A percentile compares a stretch with the other conserved stretches of the same genome.
Conservation (phyloP, 108 stramenopile genomes). For the Pseudonitzschia multiseries region DNA sequence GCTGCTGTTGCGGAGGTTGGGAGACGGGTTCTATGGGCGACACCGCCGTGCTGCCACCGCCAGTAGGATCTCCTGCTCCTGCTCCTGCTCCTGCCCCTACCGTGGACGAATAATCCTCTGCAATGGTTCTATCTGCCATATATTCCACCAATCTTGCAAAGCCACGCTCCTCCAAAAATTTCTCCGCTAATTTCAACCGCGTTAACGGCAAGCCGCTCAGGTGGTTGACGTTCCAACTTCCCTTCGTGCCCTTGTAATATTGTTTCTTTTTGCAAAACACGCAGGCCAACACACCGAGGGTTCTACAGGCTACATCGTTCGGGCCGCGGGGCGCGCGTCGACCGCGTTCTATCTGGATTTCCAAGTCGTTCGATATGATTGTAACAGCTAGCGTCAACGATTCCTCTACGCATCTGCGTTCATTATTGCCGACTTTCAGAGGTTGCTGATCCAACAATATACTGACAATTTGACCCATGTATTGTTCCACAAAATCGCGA, state of each 20-base stretch:
- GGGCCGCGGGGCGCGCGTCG: slow-evolving; percentile 9
- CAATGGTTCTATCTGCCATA: slow-evolving; percentile 29
- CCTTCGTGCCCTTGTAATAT: slow-evolving; percentile 75
- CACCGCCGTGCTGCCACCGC: not conserved
- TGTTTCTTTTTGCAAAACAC: slow-evolving; percentile 74
- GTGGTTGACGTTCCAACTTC: slow-evolving; percentile 51
- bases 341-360: slow-evolving; percentile 40
- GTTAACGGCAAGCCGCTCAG: slow-evolving; percentile 57
- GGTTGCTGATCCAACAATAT: slow-evolving; percentile 86
- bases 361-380: slow-evolving; percentile 69
- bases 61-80: not conserved
- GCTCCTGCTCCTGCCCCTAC: too few relatives aligned
- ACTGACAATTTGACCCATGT: slow-evolving; percentile 73
- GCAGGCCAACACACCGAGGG: slow-evolving; percentile 51
- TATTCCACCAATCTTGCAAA: slow-evolving; percentile 55
- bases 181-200: slow-evolving; percentile 61
- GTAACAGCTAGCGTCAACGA: slow-evolving; percentile 50
- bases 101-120: not conserved
- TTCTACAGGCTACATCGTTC: slow-evolving; percentile 20
- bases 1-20: not conserved
- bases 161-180: slow-evolving; percentile 51
- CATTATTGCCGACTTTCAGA: slow-evolving; percentile 64
- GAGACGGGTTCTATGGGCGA: not conserved
- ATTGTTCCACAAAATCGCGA: slow-evolving; percentile 65
- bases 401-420: slow-evolving; percentile 83